A percentile compares a stretch with the other conserved stretches of the same genome.
Conservation (phyloP, 257 asterid species). For the Galeopsis tetrahit region DNA sequence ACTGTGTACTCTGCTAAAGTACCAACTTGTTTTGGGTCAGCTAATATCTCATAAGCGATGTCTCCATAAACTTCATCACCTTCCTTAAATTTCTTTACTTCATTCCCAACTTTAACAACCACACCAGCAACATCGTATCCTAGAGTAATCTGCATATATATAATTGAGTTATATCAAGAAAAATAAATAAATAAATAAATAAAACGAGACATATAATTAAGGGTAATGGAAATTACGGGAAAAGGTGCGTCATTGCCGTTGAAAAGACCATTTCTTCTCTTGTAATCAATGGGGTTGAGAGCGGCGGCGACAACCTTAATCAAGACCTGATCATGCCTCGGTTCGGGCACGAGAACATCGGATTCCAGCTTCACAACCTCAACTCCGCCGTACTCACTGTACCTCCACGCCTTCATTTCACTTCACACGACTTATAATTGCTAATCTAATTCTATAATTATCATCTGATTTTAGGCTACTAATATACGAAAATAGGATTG, state of each 20-base stretch:
- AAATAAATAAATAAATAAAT: neutral
- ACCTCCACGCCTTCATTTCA: slow-evolving; percentile 82
- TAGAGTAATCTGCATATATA: slow-evolving; percentile 52
- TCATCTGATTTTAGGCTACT: too few species aligned
- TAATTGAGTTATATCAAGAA: too few species aligned
- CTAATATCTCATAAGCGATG: slow-evolving; percentile 64
- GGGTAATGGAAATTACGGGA: slow-evolving; percentile 51
- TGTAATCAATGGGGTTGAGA: slow-evolving; percentile 84
- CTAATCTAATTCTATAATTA: too few species aligned
- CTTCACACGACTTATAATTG: too few species aligned
- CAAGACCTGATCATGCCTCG: slow-evolving; percentile 71
- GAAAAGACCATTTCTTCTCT: slow-evolving; percentile 65
- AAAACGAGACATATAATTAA: neutral
- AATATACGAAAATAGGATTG: slow-evolving; percentile 24
- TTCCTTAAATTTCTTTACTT: slow-evolving; percentile 69
- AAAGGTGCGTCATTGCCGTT: slow-evolving; percentile 78
- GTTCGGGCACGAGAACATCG: slow-evolving; percentile 57
- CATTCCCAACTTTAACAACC: slow-evolving; percentile 76
- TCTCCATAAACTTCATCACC: slow-evolving; percentile 92
- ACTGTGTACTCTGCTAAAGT: slow-evolving; percentile 81
- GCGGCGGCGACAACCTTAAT: slow-evolving; percentile 83
- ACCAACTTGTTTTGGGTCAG: slow-evolving; percentile 70
- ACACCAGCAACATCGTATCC: slow-evolving; percentile 86
- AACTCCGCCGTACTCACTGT: slow-evolving; percentile 71
- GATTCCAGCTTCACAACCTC: slow-evolving; percentile 69